Evolutionary conservation across 2,329 filamentous ascomycete species (phyloP), one percentile per base, ranked within the genome.

Genomic region (Phoma sp.): DNA sequence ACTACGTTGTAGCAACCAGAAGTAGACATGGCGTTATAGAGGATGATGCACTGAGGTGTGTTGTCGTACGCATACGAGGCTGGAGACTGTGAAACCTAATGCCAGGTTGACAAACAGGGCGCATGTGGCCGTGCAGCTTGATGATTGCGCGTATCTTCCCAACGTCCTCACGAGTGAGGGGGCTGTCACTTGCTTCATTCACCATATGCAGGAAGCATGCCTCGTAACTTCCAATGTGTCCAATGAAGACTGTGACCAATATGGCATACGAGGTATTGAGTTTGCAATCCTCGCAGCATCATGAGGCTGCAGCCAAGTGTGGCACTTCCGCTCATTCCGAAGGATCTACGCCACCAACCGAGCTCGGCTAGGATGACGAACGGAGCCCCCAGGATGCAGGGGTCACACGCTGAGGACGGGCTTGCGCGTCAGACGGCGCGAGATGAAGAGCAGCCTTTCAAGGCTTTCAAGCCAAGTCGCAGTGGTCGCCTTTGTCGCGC

Each of bases 281-380:
- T 29, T 9, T 9, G 6, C 27, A 9, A 29, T 29, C 27, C 32
- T 18, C 36, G 22, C 52, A 55, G 40, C 29, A 13, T 18, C 39
- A 18, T 33, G 22, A 49, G 33, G 39, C 47, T 23, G 18, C 40
- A 24, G 52, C 52, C 46, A 50, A 55, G 41, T 29, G 38, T 42
- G 37, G 38, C 42, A 38, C 46, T 55, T 40, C 52, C 52, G 52
- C 41, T 10, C 24, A 37, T 49, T 46, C 52, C 52, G 52, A 55
- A 47, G 30, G 42, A 49, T 46, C 47, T 45, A 32, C 47, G 52
- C 52, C 42, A 55, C 52, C 52, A 50, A 37, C 46, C 45, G 23
- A 41, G 24, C 29, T n/a, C 18, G 30, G 52, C 46, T 55, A 55
- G 36, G 42, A 50, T 50, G 52, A 42, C 38, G 40, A 32, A 22